These are phyloP conservation scores for Boletus insuetus DNA, from an alignment of 768 basidiomycete species.

Conservation along the genomic window DNA sequence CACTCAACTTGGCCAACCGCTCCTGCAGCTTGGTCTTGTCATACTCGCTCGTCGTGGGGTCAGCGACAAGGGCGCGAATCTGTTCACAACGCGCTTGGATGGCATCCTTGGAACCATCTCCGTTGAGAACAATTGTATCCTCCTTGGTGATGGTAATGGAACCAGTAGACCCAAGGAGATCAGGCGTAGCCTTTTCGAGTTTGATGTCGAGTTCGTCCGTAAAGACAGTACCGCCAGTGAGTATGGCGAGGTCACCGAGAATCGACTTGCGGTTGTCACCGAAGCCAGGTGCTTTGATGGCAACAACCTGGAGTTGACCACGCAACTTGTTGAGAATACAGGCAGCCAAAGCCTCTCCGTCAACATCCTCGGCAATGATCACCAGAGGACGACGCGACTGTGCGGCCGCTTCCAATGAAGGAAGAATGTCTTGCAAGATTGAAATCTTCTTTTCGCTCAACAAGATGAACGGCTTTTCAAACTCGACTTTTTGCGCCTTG, in stretches of 20 bases:
- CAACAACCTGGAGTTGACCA: slow-evolving; percentile 90
- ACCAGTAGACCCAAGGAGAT: slow-evolving; percentile 89
- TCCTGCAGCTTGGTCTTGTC: slow-evolving; percentile 96
- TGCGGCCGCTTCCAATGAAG: slow-evolving; percentile 79
- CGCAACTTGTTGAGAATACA: slow-evolving; percentile 99
- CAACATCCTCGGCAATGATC: slow-evolving; percentile 97
- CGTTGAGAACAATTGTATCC: slow-evolving; percentile 86
- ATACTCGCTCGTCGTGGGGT: slow-evolving; percentile 86
- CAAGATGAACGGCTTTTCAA: slow-evolving; percentile 93
- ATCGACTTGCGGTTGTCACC: slow-evolving; percentile 99
- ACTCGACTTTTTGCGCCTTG: slow-evolving; percentile 93
- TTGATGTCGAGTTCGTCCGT: slow-evolving; percentile 96
- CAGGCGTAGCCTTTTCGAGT: slow-evolving; percentile 45
- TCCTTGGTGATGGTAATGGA: slow-evolving; percentile 82
- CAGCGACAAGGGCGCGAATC: slow-evolving; percentile 79
- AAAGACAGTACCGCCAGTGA: slow-evolving; percentile 98
- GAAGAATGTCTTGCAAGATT: slow-evolving; percentile 93
- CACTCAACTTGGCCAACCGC: slow-evolving; percentile 67
- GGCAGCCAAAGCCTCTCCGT: slow-evolving; percentile 96
- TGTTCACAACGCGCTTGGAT: slow-evolving; percentile 96
- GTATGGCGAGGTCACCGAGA: slow-evolving; percentile 94
- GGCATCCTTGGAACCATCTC: slow-evolving; percentile 79
- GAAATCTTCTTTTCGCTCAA: slow-evolving; percentile 99
- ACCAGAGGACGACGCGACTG: slow-evolving; percentile 86
- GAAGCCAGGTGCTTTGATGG: slow-evolving; percentile 97